phyloP scores from a whole-genome alignment of 2,329 filamentous ascomycete species.

The Alternaria alternata region DNA sequence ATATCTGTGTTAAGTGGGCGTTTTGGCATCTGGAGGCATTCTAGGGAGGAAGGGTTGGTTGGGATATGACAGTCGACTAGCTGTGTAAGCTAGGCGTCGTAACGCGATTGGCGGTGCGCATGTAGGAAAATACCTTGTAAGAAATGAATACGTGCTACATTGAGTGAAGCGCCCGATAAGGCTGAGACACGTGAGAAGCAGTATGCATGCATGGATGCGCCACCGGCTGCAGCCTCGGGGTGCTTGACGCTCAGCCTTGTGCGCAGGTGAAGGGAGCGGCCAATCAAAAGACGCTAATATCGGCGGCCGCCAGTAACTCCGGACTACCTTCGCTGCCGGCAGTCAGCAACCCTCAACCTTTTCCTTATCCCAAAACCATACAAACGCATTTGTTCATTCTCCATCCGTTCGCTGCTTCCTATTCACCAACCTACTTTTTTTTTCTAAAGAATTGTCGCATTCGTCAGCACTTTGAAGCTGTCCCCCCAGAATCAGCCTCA shows the following conservation, averaged over 20 bases:
- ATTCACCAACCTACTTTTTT: neutral
- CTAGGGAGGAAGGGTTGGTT: neutral
- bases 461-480: neutral
- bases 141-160: neutral
- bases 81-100: neutral
- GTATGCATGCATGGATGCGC: slow-evolving; percentile 9
- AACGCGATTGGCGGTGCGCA: neutral
- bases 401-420: slow-evolving; percentile 7
- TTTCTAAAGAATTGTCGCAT: neutral
- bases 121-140: slow-evolving; percentile 2
- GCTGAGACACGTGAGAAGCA: slow-evolving; percentile 11
- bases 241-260: neutral
- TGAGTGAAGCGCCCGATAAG: neutral
- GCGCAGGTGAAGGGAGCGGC: neutral
- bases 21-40: slow-evolving; percentile 9
- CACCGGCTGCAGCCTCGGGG: slow-evolving; percentile 1
- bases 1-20: slow-evolving; percentile 13
- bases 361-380: slow-evolving; percentile 5
- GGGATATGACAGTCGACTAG: neutral
- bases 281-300: slow-evolving; percentile 5
- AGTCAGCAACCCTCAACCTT: slow-evolving; percentile 8
- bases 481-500: neutral
- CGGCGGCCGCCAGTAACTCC: slow-evolving; percentile 17
- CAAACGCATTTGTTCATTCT: slow-evolving; percentile 14
- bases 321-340: slow-evolving; percentile 1